Evolutionary conservation across 805 yeast genomes (phyloP), one percentile per base, ranked within the genome.

Genomic region (Ogataea nitratoaversa): DNA sequence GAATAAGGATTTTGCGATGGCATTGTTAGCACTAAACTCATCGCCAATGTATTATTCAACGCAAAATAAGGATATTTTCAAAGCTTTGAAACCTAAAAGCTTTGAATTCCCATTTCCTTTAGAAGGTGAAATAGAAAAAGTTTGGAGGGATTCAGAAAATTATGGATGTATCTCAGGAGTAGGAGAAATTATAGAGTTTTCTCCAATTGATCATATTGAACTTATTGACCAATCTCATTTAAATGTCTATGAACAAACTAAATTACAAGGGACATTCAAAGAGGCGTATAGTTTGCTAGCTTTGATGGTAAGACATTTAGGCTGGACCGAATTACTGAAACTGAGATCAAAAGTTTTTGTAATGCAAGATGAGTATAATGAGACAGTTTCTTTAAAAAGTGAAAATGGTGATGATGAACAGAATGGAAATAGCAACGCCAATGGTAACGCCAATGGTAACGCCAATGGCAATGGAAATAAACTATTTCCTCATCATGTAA

Each of bases 301-400:
- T 4, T 68, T 78, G 8, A 73, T 93, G 48, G 78, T 81, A 3
- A 72, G 81, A 16, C 63, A 71, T 19, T 67, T 81, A 30, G 96
- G 96, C 4, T 91, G 99, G 99, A 87, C 86, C 50, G 76, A 72
- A 27, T 60, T 88, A 27, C 69, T 90, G 48, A 67, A 69, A 41
- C 54, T 81, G 29, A 76, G 96, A 43, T 78, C 89, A 1, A 65
- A 70, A 16, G 79, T 84, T 0, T 91, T 91, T 62, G 78, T 87
- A 8, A 91, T 91, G 89, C 86, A 80, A 53, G 78, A 74, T 30
- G 91, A 84, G 54, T 78, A 79, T 50, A 48, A 59, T 36, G 53
- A 52, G 32, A 40, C 47, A n/a, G 41, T 48, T 5, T 9, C 29
- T 9, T 27, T 27, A 13, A 13, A 27, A 13, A 27, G 29, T 13